Base-by-base conservation (phyloP, 768 basidiomycete genomes). In the Psilocybe tampanensis region DNA sequence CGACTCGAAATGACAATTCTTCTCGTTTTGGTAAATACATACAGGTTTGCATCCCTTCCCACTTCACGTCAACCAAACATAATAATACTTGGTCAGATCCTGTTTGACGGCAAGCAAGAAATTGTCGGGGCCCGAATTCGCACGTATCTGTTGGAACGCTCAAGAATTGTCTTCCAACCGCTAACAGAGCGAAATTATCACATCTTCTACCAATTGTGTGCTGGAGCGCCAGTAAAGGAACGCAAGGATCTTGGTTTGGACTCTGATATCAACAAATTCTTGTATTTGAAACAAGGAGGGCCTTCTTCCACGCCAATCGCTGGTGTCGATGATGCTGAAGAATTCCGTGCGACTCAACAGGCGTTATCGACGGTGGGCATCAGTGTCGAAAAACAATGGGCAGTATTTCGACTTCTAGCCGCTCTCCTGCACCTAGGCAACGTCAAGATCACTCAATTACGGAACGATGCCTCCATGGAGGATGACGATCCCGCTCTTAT, bases 1-100 rank as follows among this genome's bases (percentile, higher is more conserved):
- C 97, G 29, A 98, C 97, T 15, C 85, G 97, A 57, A 99, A 99
- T 70, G 97, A 99, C 74, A 99, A 99, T 72, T 97, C 94, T 8
- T 99, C 97, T 19, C 87, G 97, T 55, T 99, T 99, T 72, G 97
- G 97, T 60, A 99, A 99, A 76, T 99, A 99, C 75, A 98, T 99
- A 61, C 96, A 99, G 84, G 97, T 95, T 48, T 65, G 80, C 68
- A 23, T 44, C 26, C 22, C 7, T 53, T 48, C 26, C 19, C 33
- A 21, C 39, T 52, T 55, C 47, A 26, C 24, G 49, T 41, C 52
- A 44, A 24, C 44, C 42, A 43, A 36, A 17, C 33, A 34, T 60
- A 48, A 54, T 63, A 54, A 32, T 3, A 56, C 13, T 34, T 43
- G 17, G 19, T 42, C 66, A 98, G 97, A 96, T 99, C 69, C 84